Evolutionary conservation across 306 rosid genomes (phyloP).

Genomic region (Spatholobus suberectus): DNA sequence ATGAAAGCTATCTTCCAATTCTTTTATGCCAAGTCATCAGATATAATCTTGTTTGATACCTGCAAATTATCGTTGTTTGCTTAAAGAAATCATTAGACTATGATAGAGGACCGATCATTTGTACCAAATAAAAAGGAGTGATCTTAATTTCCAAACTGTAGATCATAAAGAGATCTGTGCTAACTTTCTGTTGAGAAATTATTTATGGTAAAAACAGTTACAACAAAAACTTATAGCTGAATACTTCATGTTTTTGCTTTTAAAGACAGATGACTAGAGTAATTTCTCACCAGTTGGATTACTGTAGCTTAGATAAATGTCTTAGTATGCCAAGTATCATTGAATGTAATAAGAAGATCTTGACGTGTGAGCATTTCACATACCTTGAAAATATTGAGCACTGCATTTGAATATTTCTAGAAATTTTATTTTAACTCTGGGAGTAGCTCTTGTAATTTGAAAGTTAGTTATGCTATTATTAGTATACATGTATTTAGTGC

Average conservation of each 20-base stretch:
- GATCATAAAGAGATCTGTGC: constrained; percentile 1
- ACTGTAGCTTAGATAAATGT: constrained; percentile 26
- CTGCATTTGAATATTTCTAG: constrained; percentile 31
- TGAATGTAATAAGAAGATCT: constrained; percentile 26
- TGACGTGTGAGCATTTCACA: neutral
- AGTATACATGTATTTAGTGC: neutral
- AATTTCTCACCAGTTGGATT: constrained; percentile 10
- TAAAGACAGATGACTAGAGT: constrained; percentile 8
- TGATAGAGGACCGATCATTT: neutral
- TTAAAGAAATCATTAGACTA: constrained; percentile 8
- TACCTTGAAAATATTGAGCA: constrained; percentile 34
- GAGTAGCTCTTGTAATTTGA: constrained; percentile 13
- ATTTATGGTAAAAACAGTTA: constrained; percentile 10
- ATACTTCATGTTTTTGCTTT: constrained; percentile 3
- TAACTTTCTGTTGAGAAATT: constrained; percentile 16
- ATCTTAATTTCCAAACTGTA: constrained; percentile 35
- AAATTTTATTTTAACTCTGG: neutral
- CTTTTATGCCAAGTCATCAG: constrained; percentile 16
- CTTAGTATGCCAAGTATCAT: neutral
- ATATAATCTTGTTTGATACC: neutral
- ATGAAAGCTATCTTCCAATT: constrained; percentile 22
- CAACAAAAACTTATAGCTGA: neutral
- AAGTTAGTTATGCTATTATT: constrained; percentile 5
- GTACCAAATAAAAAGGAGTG: neutral
- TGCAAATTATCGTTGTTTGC: constrained; percentile 19